phyloP scores from a whole-genome alignment of 306 rosid species.

The Trifolium subterraneum region DNA sequence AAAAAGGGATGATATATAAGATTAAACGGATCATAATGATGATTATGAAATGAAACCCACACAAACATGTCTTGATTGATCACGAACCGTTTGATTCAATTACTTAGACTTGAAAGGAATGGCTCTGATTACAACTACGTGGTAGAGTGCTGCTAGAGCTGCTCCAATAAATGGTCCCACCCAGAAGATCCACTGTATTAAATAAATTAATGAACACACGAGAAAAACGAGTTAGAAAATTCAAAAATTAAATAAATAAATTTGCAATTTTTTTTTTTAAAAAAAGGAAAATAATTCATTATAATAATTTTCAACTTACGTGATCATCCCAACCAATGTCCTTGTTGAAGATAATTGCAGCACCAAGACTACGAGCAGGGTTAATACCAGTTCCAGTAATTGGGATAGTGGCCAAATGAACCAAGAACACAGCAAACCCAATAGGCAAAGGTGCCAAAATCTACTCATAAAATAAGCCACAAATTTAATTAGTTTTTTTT shows the following conservation, averaged over 20 bases:
- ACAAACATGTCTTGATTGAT: conserved; percentile 39
- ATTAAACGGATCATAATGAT: not conserved
- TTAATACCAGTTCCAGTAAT: conserved; percentile 65
- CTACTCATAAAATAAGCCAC: conserved; percentile 15
- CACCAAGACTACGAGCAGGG: conserved; percentile 64
- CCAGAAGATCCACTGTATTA: conserved; percentile 62
- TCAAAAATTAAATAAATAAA: not conserved
- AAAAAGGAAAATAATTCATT: not conserved
- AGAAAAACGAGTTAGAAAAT: not conserved
- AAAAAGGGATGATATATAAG: not conserved
- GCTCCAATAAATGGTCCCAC: conserved; percentile 67
- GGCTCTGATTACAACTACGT: conserved; percentile 57
- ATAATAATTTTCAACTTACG: conserved; percentile 28
- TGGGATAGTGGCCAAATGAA: conserved; percentile 61
- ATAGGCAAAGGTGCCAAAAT: conserved; percentile 62
- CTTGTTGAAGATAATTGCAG: conserved; percentile 61
- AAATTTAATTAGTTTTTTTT: not conserved
- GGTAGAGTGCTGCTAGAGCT: conserved; percentile 58
- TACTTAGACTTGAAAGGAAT: conserved; percentile 63
- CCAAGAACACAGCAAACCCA: conserved; percentile 64
- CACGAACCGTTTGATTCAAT: conserved; percentile 30
- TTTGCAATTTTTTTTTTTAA: no score
- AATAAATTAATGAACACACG: not conserved
- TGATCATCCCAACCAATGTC: conserved; percentile 58
- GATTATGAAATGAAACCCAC: conserved; percentile 34